Evolutionary conservation across 257 asterid genomes (phyloP).

Genomic region (Penstemon eatonii): DNA sequence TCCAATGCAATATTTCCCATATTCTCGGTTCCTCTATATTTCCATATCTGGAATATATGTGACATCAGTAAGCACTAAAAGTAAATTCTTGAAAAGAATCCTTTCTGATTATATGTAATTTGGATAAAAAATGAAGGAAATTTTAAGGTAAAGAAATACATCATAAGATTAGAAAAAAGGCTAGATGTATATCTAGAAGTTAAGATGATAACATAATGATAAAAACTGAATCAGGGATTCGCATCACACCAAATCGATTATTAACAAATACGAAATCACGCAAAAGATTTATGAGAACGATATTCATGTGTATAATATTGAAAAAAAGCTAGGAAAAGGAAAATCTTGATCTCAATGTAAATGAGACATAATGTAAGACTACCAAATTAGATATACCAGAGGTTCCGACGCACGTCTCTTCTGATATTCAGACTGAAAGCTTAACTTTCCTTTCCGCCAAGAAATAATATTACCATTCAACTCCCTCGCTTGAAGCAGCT

Average conservation of each 20-base stretch:
- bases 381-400: conserved; percentile 35
- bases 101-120: background rate
- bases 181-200: background rate
- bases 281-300: background rate
- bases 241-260: no score
- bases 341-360: background rate
- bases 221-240: background rate
- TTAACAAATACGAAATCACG: background rate
- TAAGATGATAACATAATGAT: background rate
- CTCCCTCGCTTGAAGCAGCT: conserved; percentile 75
- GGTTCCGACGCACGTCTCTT: conserved; percentile 71
- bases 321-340: background rate
- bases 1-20: conserved; percentile 58
- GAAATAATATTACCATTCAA: conserved; percentile 58
- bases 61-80: conserved; percentile 18
- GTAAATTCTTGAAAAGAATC: background rate
- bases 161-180: no score
- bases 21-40: conserved; percentile 52
- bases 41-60: conserved; percentile 57
- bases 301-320: background rate
- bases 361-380: conserved; percentile 1
- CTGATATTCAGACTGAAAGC: conserved; percentile 57
- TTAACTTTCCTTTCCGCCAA: conserved; percentile 52
- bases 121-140: background rate
- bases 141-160: background rate